Conservation (phyloP, 139 green algal species). For the Dunaliella sp. region DNA sequence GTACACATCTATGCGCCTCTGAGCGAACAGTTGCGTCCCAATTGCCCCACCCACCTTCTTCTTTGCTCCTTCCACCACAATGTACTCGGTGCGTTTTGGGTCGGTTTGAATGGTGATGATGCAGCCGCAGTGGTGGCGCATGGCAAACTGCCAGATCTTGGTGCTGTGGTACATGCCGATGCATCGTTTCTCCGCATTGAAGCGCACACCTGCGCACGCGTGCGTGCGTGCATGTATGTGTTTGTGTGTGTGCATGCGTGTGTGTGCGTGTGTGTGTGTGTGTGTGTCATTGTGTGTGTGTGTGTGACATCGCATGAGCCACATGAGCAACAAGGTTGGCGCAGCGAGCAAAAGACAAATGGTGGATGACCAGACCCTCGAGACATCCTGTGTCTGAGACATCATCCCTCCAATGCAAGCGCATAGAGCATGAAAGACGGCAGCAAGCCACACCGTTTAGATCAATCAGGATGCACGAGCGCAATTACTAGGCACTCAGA, state of each 20-base stretch:
- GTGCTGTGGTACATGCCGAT: slow-evolving; percentile 84
- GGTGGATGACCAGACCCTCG: too few species aligned
- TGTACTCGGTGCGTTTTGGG: slow-evolving; percentile 87
- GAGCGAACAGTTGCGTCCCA: too few species aligned
- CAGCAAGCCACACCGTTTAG: not conserved
- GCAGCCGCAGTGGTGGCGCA: slow-evolving; percentile 88
- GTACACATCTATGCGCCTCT: too few species aligned
- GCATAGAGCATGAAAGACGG: not conserved
- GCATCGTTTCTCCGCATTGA: slow-evolving; percentile 97
- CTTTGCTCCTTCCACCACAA: slow-evolving; percentile 67
- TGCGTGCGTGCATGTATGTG: too few species aligned
- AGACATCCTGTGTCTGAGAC: too few species aligned
- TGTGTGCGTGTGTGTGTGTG: not conserved
- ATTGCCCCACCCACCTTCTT: too few species aligned
- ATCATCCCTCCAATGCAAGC: too few species aligned
- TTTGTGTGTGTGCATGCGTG: not conserved
- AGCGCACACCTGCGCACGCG: slow-evolving; percentile 80
- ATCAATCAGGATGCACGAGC: too few species aligned
- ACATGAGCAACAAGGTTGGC: too few species aligned
- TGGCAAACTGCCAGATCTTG: slow-evolving; percentile 90
- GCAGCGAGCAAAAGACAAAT: too few species aligned
- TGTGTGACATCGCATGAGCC: too few species aligned
- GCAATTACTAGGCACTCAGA: too few species aligned
- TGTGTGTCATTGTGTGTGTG: not conserved
- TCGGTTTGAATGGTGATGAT: slow-evolving; percentile 92